A percentile compares a stretch with the other conserved stretches of the same genome.
Conservation (phyloP, 2,329 filamentous ascomycete species). For the Nemania sp. region DNA sequence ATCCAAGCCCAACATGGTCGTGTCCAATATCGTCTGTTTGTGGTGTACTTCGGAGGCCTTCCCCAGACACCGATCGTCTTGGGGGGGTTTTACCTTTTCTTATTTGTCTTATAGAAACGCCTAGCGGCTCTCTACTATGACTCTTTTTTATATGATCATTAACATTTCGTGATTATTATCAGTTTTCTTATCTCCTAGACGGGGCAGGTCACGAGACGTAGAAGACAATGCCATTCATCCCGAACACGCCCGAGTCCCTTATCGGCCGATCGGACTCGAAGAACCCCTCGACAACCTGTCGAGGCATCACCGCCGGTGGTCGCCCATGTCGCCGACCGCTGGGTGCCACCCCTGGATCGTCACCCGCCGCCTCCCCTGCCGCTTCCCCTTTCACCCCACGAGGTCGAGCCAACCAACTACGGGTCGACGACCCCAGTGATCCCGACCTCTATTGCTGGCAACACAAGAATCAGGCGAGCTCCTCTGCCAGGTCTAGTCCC, state of each 20-base stretch:
- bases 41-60: slow-evolving; percentile 4
- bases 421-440: slow-evolving; percentile 57
- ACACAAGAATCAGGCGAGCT: slow-evolving; percentile 82
- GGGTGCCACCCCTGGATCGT: slow-evolving; percentile 48
- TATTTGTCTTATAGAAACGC: too few species aligned
- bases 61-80: not conserved
- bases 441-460: slow-evolving; percentile 88
- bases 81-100: too few species aligned
- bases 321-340: slow-evolving; percentile 79
- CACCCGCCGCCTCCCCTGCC: slow-evolving; percentile 34
- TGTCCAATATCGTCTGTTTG: slow-evolving; percentile 14
- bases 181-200: not conserved
- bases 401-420: slow-evolving; percentile 40
- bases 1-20: slow-evolving; percentile 8
- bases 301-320: slow-evolving; percentile 83
- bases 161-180: not conserved
- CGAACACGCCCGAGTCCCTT: slow-evolving; percentile 79
- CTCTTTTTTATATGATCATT: not conserved
- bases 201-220: not conserved
- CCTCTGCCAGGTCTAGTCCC: slow-evolving; percentile 52
- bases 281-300: slow-evolving; percentile 81
- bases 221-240: slow-evolving; percentile 64
- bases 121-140: too few species aligned
- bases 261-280: slow-evolving; percentile 82
- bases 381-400: slow-evolving; percentile 29